Percentiles rank a stretch among this genome's conserved stretches.
Evolutionary conservation across 805 yeast genomes (phyloP).

Genomic region (Candida schatavii): DNA sequence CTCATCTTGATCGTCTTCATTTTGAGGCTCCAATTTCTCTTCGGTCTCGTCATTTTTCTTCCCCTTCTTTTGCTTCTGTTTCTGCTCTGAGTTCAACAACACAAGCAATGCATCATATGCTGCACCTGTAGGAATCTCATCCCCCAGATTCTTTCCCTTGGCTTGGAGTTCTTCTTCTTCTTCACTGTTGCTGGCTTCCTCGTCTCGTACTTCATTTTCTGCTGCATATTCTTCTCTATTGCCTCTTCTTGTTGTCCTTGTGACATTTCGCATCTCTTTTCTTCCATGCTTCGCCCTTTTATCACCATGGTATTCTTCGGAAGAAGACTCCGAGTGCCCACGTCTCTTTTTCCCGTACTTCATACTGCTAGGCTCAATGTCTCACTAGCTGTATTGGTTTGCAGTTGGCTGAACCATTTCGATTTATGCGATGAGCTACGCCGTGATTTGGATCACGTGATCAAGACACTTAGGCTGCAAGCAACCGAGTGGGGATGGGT

Average conservation of each 20-base stretch:
- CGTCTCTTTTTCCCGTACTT: slow-evolving; percentile 7
- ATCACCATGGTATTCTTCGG: neutral
- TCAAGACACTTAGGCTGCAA: too few species aligned
- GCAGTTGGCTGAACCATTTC: too few species aligned
- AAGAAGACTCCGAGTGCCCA: neutral
- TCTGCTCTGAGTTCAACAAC: slow-evolving; percentile 51
- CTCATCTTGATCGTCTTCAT: slow-evolving; percentile 13
- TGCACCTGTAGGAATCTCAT: slow-evolving; percentile 28
- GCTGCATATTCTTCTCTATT: slow-evolving; percentile 15
- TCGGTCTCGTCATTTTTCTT: neutral
- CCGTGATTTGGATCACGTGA: too few species aligned
- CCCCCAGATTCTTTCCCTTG: slow-evolving; percentile 16
- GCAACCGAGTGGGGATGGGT: too few species aligned
- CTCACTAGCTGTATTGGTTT: too few species aligned
- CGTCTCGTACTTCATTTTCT: slow-evolving; percentile 12
- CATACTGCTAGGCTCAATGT: too few species aligned
- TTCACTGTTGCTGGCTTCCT: slow-evolving; percentile 10
- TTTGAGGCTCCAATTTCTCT: slow-evolving; percentile 15
- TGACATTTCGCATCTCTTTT: slow-evolving; percentile 56
- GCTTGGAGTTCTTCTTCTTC: slow-evolving; percentile 15
- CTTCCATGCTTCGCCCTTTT: slow-evolving; percentile 49
- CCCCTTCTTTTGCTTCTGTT: slow-evolving; percentile 14
- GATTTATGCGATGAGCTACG: too few species aligned
- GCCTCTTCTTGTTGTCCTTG: slow-evolving; percentile 49
- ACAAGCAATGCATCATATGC: slow-evolving; percentile 70